These are phyloP conservation scores for Rhodotorula sp. DNA, from an alignment of 1,284 basidiomycete species.

Conservation along the genomic window DNA sequence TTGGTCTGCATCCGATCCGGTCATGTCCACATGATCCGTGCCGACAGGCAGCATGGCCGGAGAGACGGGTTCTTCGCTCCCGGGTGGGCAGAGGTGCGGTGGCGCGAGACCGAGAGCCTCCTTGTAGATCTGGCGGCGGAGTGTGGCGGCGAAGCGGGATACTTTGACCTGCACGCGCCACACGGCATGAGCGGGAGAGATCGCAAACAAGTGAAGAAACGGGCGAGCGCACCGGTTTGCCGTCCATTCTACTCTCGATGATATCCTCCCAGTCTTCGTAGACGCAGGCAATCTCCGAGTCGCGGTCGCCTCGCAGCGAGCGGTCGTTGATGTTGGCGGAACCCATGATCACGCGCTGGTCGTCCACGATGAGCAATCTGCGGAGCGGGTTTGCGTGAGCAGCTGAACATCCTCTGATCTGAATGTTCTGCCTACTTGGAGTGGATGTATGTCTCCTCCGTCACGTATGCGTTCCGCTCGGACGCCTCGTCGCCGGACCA, in stretches of 20 bases:
- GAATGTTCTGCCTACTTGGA: conserved; percentile 11
- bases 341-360: conserved; percentile 79
- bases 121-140: conserved; percentile 72
- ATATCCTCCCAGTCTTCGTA: conserved; percentile 78
- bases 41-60: conserved; percentile 79
- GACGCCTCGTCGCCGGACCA: conserved; percentile 81
- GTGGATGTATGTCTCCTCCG: conserved; percentile 71
- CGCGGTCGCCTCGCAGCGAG: conserved; percentile 59
- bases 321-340: conserved; percentile 88
- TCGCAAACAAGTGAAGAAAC: too few relatives aligned
- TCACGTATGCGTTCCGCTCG: conserved; percentile 69
- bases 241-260: conserved; percentile 75
- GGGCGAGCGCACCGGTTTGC: conserved; percentile 51
- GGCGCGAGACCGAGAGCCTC: conserved; percentile 69
- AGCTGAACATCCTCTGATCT: too few relatives aligned
- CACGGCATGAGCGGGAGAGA: not conserved
- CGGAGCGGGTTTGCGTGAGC: too few relatives aligned
- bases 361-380: conserved; percentile 61
- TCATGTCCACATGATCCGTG: conserved; percentile 54
- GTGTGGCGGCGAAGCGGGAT: conserved; percentile 68
- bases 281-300: conserved; percentile 87
- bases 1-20: conserved; percentile 57
- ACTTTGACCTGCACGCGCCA: conserved; percentile 55
- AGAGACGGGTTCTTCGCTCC: conserved; percentile 51
- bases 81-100: conserved; percentile 29